Percentiles rank a stretch among this genome's conserved stretches.
Evolutionary conservation across 352 stramenopile species (phyloP).

Genomic region (Phytopythium boreale): DNA sequence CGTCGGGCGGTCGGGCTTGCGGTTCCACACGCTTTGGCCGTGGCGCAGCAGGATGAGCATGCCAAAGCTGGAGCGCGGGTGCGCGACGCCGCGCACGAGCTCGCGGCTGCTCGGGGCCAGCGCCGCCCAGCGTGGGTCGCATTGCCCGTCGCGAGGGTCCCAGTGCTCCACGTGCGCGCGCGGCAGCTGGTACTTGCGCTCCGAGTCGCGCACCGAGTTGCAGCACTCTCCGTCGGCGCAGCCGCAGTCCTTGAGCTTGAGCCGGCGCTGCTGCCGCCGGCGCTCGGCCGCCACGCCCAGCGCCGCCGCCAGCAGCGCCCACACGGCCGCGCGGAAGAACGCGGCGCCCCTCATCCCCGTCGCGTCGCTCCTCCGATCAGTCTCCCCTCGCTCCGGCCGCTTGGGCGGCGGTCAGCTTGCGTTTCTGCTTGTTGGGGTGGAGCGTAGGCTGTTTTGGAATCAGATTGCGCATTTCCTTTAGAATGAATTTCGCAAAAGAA

Average conservation of each 20-base stretch:
- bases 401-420: too few species aligned
- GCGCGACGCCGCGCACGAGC: slow-evolving; percentile 12
- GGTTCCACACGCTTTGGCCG: slow-evolving; percentile 85
- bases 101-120: slow-evolving; percentile 29
- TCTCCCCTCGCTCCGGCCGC: neutral
- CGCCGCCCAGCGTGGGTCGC: slow-evolving; percentile 54
- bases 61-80: slow-evolving; percentile 53
- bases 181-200: slow-evolving; percentile 70
- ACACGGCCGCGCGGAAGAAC: slow-evolving; percentile 4
- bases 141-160: slow-evolving; percentile 48
- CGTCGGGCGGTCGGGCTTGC: slow-evolving; percentile 65
- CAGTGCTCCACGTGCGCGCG: slow-evolving; percentile 71
- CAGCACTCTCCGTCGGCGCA: slow-evolving; percentile 75
- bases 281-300: slow-evolving; percentile 29
- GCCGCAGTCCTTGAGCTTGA: slow-evolving; percentile 27
- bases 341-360: neutral
- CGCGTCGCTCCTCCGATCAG: too few species aligned
- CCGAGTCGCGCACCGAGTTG: slow-evolving; percentile 53
- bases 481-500: too few species aligned
- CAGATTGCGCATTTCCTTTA: too few species aligned
- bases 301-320: slow-evolving; percentile 16
- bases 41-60: slow-evolving; percentile 83
- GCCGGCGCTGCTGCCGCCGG: slow-evolving; percentile 21
- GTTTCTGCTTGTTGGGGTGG: too few species aligned
- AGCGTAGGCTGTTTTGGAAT: too few species aligned